Evolutionary conservation across 805 yeast species (phyloP).

Genomic region (Priceomyces fermenticarens): DNA sequence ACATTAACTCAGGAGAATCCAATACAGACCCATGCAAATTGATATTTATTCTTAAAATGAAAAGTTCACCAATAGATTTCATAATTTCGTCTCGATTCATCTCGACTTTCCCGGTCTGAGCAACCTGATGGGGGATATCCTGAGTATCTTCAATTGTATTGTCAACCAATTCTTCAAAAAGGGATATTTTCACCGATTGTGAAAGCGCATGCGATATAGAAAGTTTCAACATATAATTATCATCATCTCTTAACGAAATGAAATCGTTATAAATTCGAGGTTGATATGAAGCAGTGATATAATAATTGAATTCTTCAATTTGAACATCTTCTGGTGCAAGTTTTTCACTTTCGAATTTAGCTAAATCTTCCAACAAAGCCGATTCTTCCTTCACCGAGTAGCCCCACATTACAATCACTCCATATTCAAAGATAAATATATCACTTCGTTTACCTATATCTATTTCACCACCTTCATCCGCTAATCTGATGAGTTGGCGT

Average conservation of each 20-base stretch:
- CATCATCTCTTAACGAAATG: constrained; percentile 85
- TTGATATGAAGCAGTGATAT: constrained; percentile 89
- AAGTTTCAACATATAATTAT: constrained; percentile 86
- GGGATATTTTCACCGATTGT: constrained; percentile 90
- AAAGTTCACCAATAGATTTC: constrained; percentile 95
- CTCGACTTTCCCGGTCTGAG: constrained; percentile 89
- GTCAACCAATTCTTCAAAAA: constrained; percentile 94
- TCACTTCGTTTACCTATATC: constrained; percentile 81
- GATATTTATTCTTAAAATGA: constrained; percentile 79
- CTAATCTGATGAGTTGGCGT: constrained; percentile 58
- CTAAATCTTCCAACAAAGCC: constrained; percentile 77
- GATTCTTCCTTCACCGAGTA: constrained; percentile 80
- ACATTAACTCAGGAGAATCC: constrained; percentile 97
- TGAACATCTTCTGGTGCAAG: constrained; percentile 89
- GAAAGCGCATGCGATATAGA: constrained; percentile 95
- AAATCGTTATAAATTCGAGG: constrained; percentile 95
- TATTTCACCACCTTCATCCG: constrained; percentile 94
- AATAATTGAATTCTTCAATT: constrained; percentile 91
- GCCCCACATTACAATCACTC: constrained; percentile 98
- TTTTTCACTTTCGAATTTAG: constrained; percentile 89
- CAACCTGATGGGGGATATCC: constrained; percentile 94
- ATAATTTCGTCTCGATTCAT: constrained; percentile 93
- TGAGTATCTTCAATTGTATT: constrained; percentile 97
- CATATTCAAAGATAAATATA: constrained; percentile 88
- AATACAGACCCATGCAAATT: constrained; percentile 83